Evolutionary conservation across 129 eudicot species (phyloP), one percentile per base, ranked within the genome.

Genomic region (Silybum marianum): DNA sequence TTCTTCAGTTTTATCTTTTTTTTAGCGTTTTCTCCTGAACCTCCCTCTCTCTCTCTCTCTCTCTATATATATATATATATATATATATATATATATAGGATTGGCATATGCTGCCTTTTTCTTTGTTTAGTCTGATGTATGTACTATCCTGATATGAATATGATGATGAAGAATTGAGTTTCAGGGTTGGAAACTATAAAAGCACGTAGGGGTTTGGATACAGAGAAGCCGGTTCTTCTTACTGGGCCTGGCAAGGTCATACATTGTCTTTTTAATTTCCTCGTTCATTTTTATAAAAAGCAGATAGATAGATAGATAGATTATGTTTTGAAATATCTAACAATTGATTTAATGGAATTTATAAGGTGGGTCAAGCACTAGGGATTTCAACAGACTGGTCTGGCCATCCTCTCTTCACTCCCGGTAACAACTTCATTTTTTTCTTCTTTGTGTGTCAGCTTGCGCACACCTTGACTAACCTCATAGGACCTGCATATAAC

Each of bases 191-290:
- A 89, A 69, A 96, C 95, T 75, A 93, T 96, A 54, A 95, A 96
- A 87, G 91, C 85, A 70, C 93, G 98, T 16, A 89, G 99, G 0
- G 93, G 97, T 68, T 74, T 87, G 82, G 87, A 79, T 26, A 91
- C 93, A 3, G 95, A 88, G 73, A 93, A 93, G 88, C 97, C 99
- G 8, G 81, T 96, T 86, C 98, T 96, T 87, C 99, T 93, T 72
- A 79, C 95, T 16, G 98, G 99, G 38, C 99, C 99, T 16, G 99
- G 99, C 74, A 96, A 96, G 98, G 99, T 96, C 44, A 32, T 32
- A 82, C 44, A 32, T 32, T 80, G 82, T 80, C 19, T 32, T 32
- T 32, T 32, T 28, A 34, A 24, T 16, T 8, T 38, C 19, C 14
- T 22, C 69, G 14, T 71, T 68, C 36, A 32, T 32, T 44, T 44